Percentiles rank a stretch among this genome's conserved stretches.
phyloP scores from a whole-genome alignment of 2,329 filamentous ascomycete species.

The Trichoderma sp. region DNA sequence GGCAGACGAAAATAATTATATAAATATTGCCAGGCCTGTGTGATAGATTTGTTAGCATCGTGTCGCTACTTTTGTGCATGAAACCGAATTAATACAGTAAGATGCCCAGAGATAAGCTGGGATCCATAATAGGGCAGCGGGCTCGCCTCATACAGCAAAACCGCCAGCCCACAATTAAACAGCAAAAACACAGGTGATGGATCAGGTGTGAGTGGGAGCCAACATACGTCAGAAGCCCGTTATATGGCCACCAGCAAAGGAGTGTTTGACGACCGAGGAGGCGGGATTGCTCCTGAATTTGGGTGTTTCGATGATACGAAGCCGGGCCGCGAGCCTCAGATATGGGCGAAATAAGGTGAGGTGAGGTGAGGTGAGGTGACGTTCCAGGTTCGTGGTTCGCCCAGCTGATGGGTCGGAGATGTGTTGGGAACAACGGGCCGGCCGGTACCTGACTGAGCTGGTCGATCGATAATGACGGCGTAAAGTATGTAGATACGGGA shows the following conservation, averaged over 20 bases:
- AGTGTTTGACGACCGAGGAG: background rate
- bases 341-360: background rate
- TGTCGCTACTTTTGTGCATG: conserved; percentile 12
- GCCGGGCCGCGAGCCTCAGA: background rate
- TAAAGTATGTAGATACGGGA: background rate
- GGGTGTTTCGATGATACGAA: conserved; percentile 3
- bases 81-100: background rate
- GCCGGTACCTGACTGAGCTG: background rate
- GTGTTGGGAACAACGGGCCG: background rate
- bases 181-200: conserved; percentile 22
- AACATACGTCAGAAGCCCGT: conserved; percentile 23
- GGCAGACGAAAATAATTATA: background rate
- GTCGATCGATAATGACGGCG: conserved; percentile 19
- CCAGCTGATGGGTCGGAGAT: background rate
- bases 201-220: conserved; percentile 23
- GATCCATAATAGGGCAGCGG: conserved; percentile 26
- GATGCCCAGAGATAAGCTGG: conserved; percentile 22
- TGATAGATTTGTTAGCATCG: conserved; percentile 22
- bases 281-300: background rate
- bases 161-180: conserved; percentile 17
- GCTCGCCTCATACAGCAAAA: conserved; percentile 6
- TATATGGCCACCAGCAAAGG: conserved; percentile 15
- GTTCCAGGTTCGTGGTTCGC: background rate
- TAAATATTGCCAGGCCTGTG: conserved; percentile 6
- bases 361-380: conserved; percentile 19